These are phyloP conservation scores for Plasmodium ovale DNA, from an alignment of 169 alveolate species.

Conservation along the genomic window DNA sequence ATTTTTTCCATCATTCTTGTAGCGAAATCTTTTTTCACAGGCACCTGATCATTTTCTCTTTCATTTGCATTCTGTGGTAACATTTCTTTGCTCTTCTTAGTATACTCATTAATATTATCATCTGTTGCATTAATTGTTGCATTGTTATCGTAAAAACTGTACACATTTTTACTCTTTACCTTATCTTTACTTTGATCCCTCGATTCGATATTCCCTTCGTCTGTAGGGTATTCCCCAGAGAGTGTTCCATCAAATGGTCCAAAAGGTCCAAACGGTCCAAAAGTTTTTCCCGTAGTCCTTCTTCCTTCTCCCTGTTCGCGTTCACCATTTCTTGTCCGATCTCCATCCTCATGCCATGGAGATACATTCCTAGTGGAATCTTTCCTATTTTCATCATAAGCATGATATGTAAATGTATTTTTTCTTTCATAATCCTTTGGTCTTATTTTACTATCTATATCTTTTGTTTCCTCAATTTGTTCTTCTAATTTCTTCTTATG, in stretches of 20 bases:
- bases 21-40: slow-evolving; percentile 86
- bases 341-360: background rate
- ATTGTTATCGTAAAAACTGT: background rate
- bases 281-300: background rate
- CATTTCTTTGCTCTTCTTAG: slow-evolving; percentile 31
- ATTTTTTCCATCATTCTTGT: slow-evolving; percentile 91
- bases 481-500: slow-evolving; percentile 65
- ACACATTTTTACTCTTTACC: background rate
- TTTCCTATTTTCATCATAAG: background rate
- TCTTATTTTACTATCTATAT: background rate
- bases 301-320: background rate
- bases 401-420: background rate
- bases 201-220: background rate
- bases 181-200: slow-evolving; percentile 6
- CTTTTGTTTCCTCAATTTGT: slow-evolving; percentile 23
- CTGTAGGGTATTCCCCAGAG: background rate
- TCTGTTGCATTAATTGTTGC: background rate
- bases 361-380: background rate
- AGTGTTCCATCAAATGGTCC: too few species aligned
- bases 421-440: slow-evolving; percentile 28
- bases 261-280: too few species aligned
- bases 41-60: slow-evolving; percentile 28
- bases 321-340: background rate
- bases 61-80: slow-evolving; percentile 17
- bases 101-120: slow-evolving; percentile 4